phyloP scores from a whole-genome alignment of 2,329 filamentous ascomycete genomes.

The Paracoccidioides lutzii region DNA sequence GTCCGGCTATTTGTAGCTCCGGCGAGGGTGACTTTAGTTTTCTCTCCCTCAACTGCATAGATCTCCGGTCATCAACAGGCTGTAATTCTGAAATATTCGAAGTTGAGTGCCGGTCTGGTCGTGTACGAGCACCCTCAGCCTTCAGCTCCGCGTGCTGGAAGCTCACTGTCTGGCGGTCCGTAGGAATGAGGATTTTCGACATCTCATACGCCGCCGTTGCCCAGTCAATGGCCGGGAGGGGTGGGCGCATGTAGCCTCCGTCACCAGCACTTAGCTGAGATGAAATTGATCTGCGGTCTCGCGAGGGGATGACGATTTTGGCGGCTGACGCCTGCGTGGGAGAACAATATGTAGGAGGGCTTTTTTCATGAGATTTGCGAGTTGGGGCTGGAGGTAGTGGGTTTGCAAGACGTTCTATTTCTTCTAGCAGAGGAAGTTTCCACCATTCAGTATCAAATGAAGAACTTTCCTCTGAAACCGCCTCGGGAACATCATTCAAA shows the following conservation, averaged over 20 bases:
- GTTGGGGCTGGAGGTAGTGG: constrained; percentile 39
- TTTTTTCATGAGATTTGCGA: constrained; percentile 44
- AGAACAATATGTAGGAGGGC: constrained; percentile 62
- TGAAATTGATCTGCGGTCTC: constrained; percentile 33
- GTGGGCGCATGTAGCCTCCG: constrained; percentile 43
- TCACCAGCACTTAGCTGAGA: constrained; percentile 33
- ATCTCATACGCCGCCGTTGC: constrained; percentile 70
- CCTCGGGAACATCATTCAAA: constrained; percentile 13
- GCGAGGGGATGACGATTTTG: constrained; percentile 58
- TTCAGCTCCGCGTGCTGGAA: constrained; percentile 67
- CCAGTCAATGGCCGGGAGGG: constrained; percentile 76
- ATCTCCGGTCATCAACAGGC: constrained; percentile 39
- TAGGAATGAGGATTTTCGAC: constrained; percentile 68
- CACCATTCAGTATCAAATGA: constrained; percentile 60
- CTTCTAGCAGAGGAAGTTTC: constrained; percentile 51
- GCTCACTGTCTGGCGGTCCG: constrained; percentile 60
- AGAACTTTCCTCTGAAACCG: constrained; percentile 16
- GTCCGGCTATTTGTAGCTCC: constrained; percentile 40
- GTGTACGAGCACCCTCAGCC: constrained; percentile 48
- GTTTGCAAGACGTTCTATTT: constrained; percentile 50
- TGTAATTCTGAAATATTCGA: constrained; percentile 25
- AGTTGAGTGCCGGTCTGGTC: constrained; percentile 52
- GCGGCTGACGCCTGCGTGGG: constrained; percentile 80
- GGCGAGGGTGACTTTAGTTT: constrained; percentile 39
- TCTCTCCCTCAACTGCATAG: constrained; percentile 62